These are phyloP conservation scores for Murraya koenigii DNA, from an alignment of 345 rosid genomes.

Conservation along the genomic window DNA sequence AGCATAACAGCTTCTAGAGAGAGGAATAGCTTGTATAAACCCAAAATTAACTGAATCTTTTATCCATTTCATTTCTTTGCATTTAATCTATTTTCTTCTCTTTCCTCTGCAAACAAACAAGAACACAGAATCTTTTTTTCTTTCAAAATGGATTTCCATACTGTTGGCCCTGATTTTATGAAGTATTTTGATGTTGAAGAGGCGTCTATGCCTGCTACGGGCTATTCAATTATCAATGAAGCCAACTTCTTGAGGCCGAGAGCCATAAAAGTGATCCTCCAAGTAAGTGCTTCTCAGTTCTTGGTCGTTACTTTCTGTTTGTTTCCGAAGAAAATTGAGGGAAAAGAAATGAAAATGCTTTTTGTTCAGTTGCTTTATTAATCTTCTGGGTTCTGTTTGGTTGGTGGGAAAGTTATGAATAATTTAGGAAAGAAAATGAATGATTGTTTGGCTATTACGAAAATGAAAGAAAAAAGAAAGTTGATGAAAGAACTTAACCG, in stretches of 20 bases:
- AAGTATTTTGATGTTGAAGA: background rate
- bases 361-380: background rate
- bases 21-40: background rate
- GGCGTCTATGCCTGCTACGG: background rate
- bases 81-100: background rate
- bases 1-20: background rate
- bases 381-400: background rate
- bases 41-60: background rate
- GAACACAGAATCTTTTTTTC: background rate
- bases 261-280: background rate
- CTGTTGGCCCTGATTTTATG: background rate
- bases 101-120: background rate
- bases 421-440: too few species aligned
- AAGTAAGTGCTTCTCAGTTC: background rate
- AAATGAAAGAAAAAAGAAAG: background rate
- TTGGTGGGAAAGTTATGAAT: background rate
- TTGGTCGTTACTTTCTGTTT: background rate
- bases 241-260: background rate
- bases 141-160: background rate
- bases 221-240: background rate
- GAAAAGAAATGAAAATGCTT: background rate
- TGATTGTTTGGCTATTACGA: background rate
- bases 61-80: too few species aligned
- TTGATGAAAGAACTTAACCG: background rate
- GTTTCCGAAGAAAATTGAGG: background rate